Evolutionary conservation across 345 rosid species (phyloP), one percentile per base, ranked within the genome.

Genomic region (Eucalyptus tenuipes): DNA sequence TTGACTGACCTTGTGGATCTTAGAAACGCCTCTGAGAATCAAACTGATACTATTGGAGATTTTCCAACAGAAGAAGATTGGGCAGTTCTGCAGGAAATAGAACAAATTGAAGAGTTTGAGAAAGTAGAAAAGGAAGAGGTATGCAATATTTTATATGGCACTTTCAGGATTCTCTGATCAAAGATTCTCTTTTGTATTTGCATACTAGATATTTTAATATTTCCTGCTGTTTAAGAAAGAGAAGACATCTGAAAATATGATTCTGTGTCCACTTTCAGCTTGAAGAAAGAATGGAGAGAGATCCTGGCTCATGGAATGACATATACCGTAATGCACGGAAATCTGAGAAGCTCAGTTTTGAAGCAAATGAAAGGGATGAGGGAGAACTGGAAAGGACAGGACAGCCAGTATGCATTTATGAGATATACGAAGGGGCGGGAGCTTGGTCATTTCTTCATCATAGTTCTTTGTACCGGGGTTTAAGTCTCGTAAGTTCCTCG

Each of bases 311-410:
- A 33, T 97, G 99, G 99, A 98, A 96, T 89, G 99, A 97, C 86
- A 94, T 98, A 91, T 97, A 98, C 91, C 96, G 96, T 31, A 94
- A 93, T 93, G 97, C 97, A 90, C 95, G 99, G 89, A 98, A 91
- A 93, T 92, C 99, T 57, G 97, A 96, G 91, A 98, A 96, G 92
- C 93, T 98, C 15, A 98, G 92, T 89, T 96, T 95, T 91, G 99
- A 98, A 92, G 93, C 90, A 88, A 96, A 98, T 87, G 99, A 98
- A 91, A 95, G 99, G 91, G 99, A 97, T 91, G 99, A 98, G 93
- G 99, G 99, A 88, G 99, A 98, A 92, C 96, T 98, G 68, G 99
- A 97, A 90, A 93, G 99, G 92, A 98, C 97, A 29, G 99, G 99
- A 80, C 99, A 98, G 91, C 94, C 96, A 31, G 94, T 98, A 88